A percentile compares a stretch with the other conserved stretches of the same genome.
These are phyloP conservation scores for Spathaspora boniae DNA, from an alignment of 805 yeast species.

Conservation along the genomic window DNA sequence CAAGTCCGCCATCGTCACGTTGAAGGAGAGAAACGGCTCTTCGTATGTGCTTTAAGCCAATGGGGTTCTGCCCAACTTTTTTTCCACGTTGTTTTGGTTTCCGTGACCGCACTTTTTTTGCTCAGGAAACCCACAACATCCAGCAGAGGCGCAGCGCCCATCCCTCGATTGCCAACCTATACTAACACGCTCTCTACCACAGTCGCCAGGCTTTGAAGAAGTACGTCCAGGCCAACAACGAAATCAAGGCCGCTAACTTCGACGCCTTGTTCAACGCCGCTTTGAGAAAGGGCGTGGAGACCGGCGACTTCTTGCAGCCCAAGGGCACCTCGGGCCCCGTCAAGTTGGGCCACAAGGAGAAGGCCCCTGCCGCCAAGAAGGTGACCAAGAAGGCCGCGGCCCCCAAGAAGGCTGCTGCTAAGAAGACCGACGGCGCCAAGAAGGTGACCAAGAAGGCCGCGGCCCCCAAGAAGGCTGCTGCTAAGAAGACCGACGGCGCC, in stretches of 20 bases:
- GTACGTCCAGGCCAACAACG: slow-evolving; percentile 63
- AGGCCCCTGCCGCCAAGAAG: background rate
- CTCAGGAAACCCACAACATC: background rate
- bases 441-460: background rate
- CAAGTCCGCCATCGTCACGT: slow-evolving; percentile 61
- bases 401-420: background rate
- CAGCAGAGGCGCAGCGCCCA: background rate
- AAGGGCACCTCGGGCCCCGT: slow-evolving; percentile 89
- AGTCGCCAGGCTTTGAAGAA: slow-evolving; percentile 88
- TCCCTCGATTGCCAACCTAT: slow-evolving; percentile 1
- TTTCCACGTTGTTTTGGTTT: background rate
- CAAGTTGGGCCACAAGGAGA: slow-evolving; percentile 52
- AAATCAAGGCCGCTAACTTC: slow-evolving; percentile 59
- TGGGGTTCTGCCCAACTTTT: background rate
- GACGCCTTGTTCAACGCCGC: slow-evolving; percentile 77
- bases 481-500: background rate
- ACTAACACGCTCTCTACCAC: slow-evolving; percentile 13
- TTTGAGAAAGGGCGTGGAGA: slow-evolving; percentile 72
- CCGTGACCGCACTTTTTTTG: slow-evolving; percentile 3
- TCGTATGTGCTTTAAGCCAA: slow-evolving; percentile 51
- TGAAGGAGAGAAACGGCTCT: slow-evolving; percentile 80
- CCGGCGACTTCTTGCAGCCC: slow-evolving; percentile 78
- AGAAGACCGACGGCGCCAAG: background rate
- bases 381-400: background rate
- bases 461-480: background rate